Evolutionary conservation across 179 eudicot species (phyloP).

Genomic region (Spergularia azorica): DNA sequence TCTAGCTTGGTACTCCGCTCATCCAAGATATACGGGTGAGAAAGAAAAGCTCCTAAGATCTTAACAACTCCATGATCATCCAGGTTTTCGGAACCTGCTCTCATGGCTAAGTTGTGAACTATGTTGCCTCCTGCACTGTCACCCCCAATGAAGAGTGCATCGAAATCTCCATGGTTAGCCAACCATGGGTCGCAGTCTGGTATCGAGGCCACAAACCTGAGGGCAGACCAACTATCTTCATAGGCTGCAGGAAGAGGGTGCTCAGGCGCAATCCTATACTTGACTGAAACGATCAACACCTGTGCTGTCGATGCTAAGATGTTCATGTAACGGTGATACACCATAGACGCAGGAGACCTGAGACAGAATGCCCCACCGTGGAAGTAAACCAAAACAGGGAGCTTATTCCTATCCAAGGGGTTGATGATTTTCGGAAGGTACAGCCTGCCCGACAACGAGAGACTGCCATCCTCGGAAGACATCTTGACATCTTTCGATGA

Average conservation of each 20-base stretch:
- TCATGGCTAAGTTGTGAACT: slow-evolving; percentile 42
- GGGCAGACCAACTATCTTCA: slow-evolving; percentile 44
- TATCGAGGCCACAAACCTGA: slow-evolving; percentile 35
- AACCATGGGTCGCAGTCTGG: slow-evolving; percentile 44
- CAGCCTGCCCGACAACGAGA: slow-evolving; percentile 32
- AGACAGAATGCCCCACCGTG: slow-evolving; percentile 56
- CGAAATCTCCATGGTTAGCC: slow-evolving; percentile 36
- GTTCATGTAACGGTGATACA: slow-evolving; percentile 37
- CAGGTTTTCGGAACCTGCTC: slow-evolving; percentile 32
- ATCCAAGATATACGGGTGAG: slow-evolving; percentile 38
- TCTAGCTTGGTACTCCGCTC: slow-evolving; percentile 27
- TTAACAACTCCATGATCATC: slow-evolving; percentile 6
- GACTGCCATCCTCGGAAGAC: neutral
- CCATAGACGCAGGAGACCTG: slow-evolving; percentile 39
- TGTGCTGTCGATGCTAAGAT: slow-evolving; percentile 29
- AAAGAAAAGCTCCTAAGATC: slow-evolving; percentile 34
- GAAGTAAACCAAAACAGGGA: slow-evolving; percentile 47
- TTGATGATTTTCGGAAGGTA: slow-evolving; percentile 39
- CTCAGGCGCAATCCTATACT: slow-evolving; percentile 41
- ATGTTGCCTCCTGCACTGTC: slow-evolving; percentile 49
- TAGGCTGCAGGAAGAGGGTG: slow-evolving; percentile 37
- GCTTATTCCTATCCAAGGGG: slow-evolving; percentile 14
- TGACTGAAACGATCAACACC: slow-evolving; percentile 42
- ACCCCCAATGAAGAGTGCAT: slow-evolving; percentile 39
- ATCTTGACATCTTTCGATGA: slow-evolving; percentile 40